Percentiles rank a stretch among this genome's conserved stretches.
These are phyloP conservation scores for Hypholoma fasciculare DNA, from an alignment of 768 basidiomycete species.

Conservation along the genomic window DNA sequence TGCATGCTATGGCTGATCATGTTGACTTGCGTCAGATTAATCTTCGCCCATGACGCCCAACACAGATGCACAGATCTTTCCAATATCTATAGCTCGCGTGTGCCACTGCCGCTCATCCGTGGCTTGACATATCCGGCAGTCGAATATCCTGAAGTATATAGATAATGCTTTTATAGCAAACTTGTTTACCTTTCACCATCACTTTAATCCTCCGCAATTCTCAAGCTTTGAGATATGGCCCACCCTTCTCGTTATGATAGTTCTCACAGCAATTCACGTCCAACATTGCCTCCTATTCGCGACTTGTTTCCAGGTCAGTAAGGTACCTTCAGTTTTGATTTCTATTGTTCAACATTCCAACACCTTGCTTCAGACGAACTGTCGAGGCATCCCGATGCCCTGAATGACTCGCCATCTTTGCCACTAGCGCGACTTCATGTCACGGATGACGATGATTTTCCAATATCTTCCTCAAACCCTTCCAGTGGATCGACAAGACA, in stretches of 20 bases:
- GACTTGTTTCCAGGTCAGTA: slow-evolving; percentile 62
- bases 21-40: not conserved
- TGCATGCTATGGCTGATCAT: slow-evolving; percentile 1
- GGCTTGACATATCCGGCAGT: not conserved
- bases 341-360: slow-evolving; percentile 5
- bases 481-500: not conserved
- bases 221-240: slow-evolving; percentile 20
- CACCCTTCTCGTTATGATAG: slow-evolving; percentile 29
- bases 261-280: slow-evolving; percentile 32
- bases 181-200: slow-evolving; percentile 8
- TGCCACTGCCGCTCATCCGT: not conserved
- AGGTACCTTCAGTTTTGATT: not conserved
- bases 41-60: slow-evolving; percentile 12
- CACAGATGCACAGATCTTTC: slow-evolving; percentile 10
- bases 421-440: slow-evolving; percentile 45
- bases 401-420: slow-evolving; percentile 34
- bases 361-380: slow-evolving; percentile 41
- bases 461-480: not conserved
- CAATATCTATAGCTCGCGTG: slow-evolving; percentile 1
- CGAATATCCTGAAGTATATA: slow-evolving; percentile 13
- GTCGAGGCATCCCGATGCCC: slow-evolving; percentile 36
- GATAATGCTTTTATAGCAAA: slow-evolving; percentile 11
- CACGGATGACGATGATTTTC: slow-evolving; percentile 33
- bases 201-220: not conserved
- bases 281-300: slow-evolving; percentile 71